Conservation (phyloP, 495 filamentous ascomycete species). For the Penicillium desertorum region DNA sequence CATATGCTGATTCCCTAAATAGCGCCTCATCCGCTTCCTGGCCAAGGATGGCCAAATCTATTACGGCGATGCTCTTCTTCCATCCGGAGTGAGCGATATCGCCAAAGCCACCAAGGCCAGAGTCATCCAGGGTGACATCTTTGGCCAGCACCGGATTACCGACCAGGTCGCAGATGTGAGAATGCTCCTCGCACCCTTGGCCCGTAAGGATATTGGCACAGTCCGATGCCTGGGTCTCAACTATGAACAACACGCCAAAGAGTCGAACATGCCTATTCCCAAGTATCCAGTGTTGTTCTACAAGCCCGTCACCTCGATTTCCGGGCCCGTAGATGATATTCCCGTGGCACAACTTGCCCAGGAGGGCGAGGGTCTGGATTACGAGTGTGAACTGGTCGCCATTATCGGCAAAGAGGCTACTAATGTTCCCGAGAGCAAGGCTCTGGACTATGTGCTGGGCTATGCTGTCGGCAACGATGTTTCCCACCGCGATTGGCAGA, state of each 20-base stretch:
- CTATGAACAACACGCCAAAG: slow-evolving; percentile 77
- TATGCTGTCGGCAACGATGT: slow-evolving; percentile 84
- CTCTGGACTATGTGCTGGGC: slow-evolving; percentile 73
- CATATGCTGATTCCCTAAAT: slow-evolving; percentile 4
- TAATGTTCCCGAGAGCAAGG: slow-evolving; percentile 64
- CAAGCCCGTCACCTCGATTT: slow-evolving; percentile 73
- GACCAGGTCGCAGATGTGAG: slow-evolving; percentile 66
- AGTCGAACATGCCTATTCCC: slow-evolving; percentile 72
- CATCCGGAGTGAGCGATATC: slow-evolving; percentile 64
- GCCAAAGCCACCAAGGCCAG: slow-evolving; percentile 62
- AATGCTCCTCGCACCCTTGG: slow-evolving; percentile 67
- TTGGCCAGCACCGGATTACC: slow-evolving; percentile 68
- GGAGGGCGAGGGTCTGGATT: slow-evolving; percentile 66
- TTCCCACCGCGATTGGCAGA: slow-evolving; percentile 81
- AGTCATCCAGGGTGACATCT: slow-evolving; percentile 72
- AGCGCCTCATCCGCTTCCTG: slow-evolving; percentile 80
- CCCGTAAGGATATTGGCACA: slow-evolving; percentile 65
- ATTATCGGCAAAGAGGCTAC: slow-evolving; percentile 71
- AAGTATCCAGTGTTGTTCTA: slow-evolving; percentile 79
- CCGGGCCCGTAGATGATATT: slow-evolving; percentile 69
- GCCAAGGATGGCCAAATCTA: slow-evolving; percentile 73
- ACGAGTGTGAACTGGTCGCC: slow-evolving; percentile 80
- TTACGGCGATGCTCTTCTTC: slow-evolving; percentile 81
- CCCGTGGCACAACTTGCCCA: slow-evolving; percentile 61
- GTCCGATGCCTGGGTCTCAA: slow-evolving; percentile 81